Evolutionary conservation across 148 eudicot genomes (phyloP).

Genomic region (Rhododendron simsii): DNA sequence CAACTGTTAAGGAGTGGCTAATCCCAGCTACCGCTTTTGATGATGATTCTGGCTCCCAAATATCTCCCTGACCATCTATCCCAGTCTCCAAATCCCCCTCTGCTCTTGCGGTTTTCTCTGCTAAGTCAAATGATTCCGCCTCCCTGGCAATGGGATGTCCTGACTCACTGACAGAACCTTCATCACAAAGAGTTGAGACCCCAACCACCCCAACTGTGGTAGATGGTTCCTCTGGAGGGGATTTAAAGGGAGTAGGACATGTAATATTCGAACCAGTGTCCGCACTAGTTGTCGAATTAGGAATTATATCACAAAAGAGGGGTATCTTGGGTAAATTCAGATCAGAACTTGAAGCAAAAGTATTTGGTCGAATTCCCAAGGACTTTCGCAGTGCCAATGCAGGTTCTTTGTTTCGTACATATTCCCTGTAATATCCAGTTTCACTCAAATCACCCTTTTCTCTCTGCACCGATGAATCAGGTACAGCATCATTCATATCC

Average conservation of each 20-base stretch:
- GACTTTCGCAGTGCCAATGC: slow-evolving; percentile 24
- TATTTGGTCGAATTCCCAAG: slow-evolving; percentile 18
- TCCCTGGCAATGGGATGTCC: slow-evolving; percentile 16
- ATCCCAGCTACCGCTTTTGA: slow-evolving; percentile 31
- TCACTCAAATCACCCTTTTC: slow-evolving; percentile 28
- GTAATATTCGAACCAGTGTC: slow-evolving; percentile 25
- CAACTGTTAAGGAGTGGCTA: slow-evolving; percentile 34
- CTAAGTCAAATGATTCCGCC: slow-evolving; percentile 30
- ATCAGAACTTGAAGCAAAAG: slow-evolving; percentile 31
- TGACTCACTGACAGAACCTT: slow-evolving; percentile 27
- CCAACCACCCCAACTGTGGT: slow-evolving; percentile 18
- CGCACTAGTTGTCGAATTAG: slow-evolving; percentile 26
- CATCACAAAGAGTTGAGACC: slow-evolving; percentile 17
- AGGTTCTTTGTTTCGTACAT: slow-evolving; percentile 31
- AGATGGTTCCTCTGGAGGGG: slow-evolving; percentile 28
- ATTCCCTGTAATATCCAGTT: slow-evolving; percentile 23
- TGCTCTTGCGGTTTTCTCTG: slow-evolving; percentile 37
- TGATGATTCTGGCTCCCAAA: slow-evolving; percentile 58
- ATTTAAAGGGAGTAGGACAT: slow-evolving; percentile 17
- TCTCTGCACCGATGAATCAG: slow-evolving; percentile 35
- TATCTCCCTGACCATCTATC: slow-evolving; percentile 44
- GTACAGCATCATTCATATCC: slow-evolving; percentile 30
- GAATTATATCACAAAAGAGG: slow-evolving; percentile 40
- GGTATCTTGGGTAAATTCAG: slow-evolving; percentile 49
- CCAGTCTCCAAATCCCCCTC: slow-evolving; percentile 39